Base-by-base conservation (phyloP, 1,284 basidiomycete genomes). In the Melampsora larici-populina region DNA sequence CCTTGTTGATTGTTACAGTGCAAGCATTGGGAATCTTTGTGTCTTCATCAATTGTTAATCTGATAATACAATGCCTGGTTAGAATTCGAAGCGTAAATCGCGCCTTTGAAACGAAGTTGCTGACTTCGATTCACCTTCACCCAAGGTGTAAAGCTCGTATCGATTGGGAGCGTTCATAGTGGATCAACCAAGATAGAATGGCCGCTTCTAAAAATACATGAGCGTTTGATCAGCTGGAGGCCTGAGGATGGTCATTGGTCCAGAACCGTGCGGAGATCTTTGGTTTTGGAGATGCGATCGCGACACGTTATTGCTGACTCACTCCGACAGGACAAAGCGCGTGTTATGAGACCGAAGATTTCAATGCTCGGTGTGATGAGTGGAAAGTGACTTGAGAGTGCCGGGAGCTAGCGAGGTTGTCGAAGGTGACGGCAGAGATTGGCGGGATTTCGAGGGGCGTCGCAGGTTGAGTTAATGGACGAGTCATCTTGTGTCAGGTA, bases 1-100 rank as follows among this genome's bases (percentile, higher is more conserved):
- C 94, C 86, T 97, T 97, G 80, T 94, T 88, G 81, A 99, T 88
- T 81, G 92, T 92, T 80, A 99, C 89, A 0, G 94, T 97, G 18
- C 94, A 94, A 0, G 96, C 94, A 82, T 98, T 97, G 0, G 95
- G 94, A 78, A 99, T 92, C 86, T 96, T 97, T 66, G 94, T 95
- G 85, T 99, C 96, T 85, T 98, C 95, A 15, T 89, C 89, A 74
- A 98, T 88, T 82, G 94, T 92, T 78, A 98, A 89, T 67, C 94
- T 95, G 82, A n/a, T 64, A 6, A 58, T 65, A 33, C n/a, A 58
- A 65, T 17, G 11, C 18, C 21, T 21, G 24, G 75, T 40, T 68
- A 73, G 51, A 43, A 68, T 70, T 60, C 68, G 84, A 24, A 65
- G 73, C 9, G 13, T 24, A 48, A 40, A 31, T n/a, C 51, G n/a